Base-by-base conservation (phyloP, 2,329 filamentous ascomycete species). In the Orbilia brochopaga region DNA sequence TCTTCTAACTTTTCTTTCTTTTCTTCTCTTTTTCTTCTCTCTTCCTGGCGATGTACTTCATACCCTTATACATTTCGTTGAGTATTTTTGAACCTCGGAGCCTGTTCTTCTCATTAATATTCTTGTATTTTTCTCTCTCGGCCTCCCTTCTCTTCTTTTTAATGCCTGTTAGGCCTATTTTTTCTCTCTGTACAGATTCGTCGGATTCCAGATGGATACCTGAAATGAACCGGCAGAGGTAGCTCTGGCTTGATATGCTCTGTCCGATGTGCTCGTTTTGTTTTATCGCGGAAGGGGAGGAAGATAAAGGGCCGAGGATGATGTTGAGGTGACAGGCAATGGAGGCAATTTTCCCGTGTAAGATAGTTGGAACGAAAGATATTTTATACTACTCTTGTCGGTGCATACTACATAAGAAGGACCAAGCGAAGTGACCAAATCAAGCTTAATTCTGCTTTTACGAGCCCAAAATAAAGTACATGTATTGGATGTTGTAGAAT, bases 121-220 rank as follows among this genome's bases (percentile, higher is more conserved):
- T 52, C 60, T 58, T 64, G 58, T 73, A 48, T 69, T 59, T 32
- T 53, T 62, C 40, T 63, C 64, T 32, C 44, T 57, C 59, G 59
- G 55, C 23, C 66, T 46, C 46, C 64, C 61, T 27, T 55, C 37
- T 61, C 53, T 53, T 56, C 70, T 69, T 69, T 57, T 74, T 61
- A 59, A 60, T 73, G 52, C 51, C 57, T 59, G 70, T 75, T 77
- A 69, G 73, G 74, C 69, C 74, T 74, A n/a, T 73, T 75, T 74
- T 75, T 76, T 54, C 53, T 69, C 59, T 58, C 30, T 69, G 57
- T 48, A 48, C 44, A 48, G 44, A 48, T 48, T 48, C 48, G 44
- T 42, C 23, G 35, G 19, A 57, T 46, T 32, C 48, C 44, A 21
- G 27, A 58, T 48, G 44, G 44, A 48, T 48, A 48, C 55, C 51